Percentiles rank a stretch among this genome's conserved stretches.
phyloP scores from a whole-genome alignment of 768 basidiomycete species.

The Suillus paluster region DNA sequence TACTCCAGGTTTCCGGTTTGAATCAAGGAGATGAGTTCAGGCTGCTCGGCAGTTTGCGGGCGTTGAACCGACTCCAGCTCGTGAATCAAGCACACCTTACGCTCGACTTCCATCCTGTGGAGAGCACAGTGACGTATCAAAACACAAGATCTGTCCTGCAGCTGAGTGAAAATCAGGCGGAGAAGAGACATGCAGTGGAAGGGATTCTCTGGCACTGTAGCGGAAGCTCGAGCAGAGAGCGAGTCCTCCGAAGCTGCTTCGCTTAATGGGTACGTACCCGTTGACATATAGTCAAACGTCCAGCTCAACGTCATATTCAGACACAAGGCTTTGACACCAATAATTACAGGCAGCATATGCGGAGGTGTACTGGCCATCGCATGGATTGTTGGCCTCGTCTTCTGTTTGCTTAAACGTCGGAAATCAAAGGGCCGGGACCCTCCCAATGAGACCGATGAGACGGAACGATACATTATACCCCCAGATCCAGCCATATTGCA shows the following conservation, averaged over 20 bases:
- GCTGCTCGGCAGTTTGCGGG: no score
- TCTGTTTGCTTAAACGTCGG: constrained; percentile 60
- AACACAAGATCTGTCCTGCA: background rate
- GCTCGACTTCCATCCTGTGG: background rate
- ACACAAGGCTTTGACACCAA: constrained; percentile 59
- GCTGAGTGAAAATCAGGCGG: background rate
- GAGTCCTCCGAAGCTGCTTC: constrained; percentile 47
- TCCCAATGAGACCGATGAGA: constrained; percentile 43
- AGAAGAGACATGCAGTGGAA: constrained; percentile 1
- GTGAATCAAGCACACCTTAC: background rate
- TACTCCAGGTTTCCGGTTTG: no score
- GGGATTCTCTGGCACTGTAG: background rate
- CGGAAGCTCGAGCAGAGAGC: constrained; percentile 25
- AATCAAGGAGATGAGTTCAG: no score
- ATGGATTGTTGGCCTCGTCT: constrained; percentile 53
- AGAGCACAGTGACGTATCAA: background rate
- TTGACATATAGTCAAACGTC: background rate
- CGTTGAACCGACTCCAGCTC: no score
- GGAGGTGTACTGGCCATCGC: constrained; percentile 54
- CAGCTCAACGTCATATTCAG: constrained; percentile 31
- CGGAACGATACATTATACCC: constrained; percentile 58
- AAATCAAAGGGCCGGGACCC: constrained; percentile 49
- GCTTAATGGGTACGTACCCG: constrained; percentile 39
- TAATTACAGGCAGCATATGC: constrained; percentile 63
- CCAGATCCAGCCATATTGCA: constrained; percentile 71